These are phyloP conservation scores for Coemansia sp. DNA, from an alignment of 192 early-diverging fungal species.

Conservation along the genomic window DNA sequence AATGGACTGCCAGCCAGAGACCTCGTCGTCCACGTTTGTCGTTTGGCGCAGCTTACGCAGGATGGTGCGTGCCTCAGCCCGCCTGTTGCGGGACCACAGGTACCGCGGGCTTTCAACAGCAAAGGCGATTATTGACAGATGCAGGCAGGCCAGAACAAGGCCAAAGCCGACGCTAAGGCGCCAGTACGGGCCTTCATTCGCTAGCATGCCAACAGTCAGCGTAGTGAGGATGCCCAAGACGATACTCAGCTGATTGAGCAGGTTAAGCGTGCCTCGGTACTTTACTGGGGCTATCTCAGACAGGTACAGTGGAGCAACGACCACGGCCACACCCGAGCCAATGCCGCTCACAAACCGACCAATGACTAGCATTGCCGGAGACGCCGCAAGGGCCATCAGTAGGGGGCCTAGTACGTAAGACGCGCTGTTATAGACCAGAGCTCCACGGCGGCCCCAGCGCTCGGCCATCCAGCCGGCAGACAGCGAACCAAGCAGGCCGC, in stretches of 20 bases:
- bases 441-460: constrained; percentile 65
- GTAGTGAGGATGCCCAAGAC: constrained; percentile 78
- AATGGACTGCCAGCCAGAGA: constrained; percentile 24
- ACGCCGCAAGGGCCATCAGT: constrained; percentile 61
- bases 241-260: constrained; percentile 81
- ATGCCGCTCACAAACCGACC: constrained; percentile 79
- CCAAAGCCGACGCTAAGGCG: constrained; percentile 66
- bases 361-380: constrained; percentile 47
- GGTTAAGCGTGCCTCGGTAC: constrained; percentile 68
- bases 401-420: constrained; percentile 61
- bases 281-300: constrained; percentile 73
- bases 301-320: constrained; percentile 79
- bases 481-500: constrained; percentile 66
- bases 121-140: constrained; percentile 39
- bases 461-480: constrained; percentile 63
- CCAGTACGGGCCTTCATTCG: constrained; percentile 65
- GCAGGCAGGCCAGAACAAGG: constrained; percentile 57
- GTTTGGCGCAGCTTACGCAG: constrained; percentile 35
- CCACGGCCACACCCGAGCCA: constrained; percentile 68
- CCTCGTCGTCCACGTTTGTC: constrained; percentile 37
- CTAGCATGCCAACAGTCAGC: constrained; percentile 63
- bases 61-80: constrained; percentile 28
- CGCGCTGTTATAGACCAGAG: constrained; percentile 65
- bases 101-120: constrained; percentile 80
- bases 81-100: constrained; percentile 45